Percentiles rank a stretch among this genome's conserved stretches.
phyloP scores from a whole-genome alignment of 345 rosid species.

The Anastatica hierochuntica region DNA sequence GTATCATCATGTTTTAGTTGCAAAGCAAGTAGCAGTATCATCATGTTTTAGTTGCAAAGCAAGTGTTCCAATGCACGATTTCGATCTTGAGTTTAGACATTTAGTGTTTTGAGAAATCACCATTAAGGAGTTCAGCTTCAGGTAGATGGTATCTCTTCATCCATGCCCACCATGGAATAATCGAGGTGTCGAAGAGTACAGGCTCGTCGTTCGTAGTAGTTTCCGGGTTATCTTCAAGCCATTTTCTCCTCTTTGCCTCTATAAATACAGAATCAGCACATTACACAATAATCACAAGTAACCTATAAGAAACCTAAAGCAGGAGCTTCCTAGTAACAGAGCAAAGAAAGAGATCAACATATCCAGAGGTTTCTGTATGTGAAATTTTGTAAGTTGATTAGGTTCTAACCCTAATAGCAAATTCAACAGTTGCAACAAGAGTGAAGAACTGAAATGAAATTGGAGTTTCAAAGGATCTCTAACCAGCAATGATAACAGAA shows the following conservation, averaged over 20 bases:
- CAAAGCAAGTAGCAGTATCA: no score
- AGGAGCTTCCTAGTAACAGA: not conserved
- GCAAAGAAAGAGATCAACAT: no score
- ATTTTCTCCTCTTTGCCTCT: conserved; percentile 95
- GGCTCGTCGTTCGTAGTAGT: conserved; percentile 73
- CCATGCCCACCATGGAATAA: conserved; percentile 99
- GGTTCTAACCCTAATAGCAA: not conserved
- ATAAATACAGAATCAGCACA: conserved; percentile 10
- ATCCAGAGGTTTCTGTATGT: not conserved
- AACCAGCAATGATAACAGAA: conserved; percentile 91
- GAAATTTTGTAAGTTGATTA: not conserved
- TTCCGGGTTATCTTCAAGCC: conserved; percentile 80
- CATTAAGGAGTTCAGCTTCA: conserved; percentile 92
- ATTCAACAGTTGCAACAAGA: not conserved
- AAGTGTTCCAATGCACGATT: not conserved
- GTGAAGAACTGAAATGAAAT: no score
- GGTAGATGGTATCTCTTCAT: conserved; percentile 91
- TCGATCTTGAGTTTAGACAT: not conserved
- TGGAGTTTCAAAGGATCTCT: no score
- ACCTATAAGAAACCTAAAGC: not conserved
- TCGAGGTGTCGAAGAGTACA: conserved; percentile 78
- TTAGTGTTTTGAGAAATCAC: conserved; percentile 29
- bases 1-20: not conserved
- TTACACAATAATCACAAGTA: not conserved
- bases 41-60: no score